phyloP scores from a whole-genome alignment of 2,329 filamentous ascomycete genomes.

The Triangularia verruculosa region DNA sequence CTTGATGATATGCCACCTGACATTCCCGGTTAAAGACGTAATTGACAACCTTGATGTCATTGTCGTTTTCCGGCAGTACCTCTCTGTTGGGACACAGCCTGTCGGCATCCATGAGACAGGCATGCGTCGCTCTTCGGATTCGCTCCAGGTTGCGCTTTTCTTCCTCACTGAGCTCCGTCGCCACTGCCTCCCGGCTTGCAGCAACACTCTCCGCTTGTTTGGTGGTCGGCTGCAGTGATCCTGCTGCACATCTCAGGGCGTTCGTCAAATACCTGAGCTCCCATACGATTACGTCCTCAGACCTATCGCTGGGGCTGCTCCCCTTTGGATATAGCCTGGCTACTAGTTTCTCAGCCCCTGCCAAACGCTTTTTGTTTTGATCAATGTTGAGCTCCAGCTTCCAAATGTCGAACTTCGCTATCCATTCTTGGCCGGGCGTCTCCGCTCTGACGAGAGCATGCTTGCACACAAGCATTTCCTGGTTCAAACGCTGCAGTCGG shows the following conservation, averaged over 20 bases:
- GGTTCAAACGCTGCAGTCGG: background rate
- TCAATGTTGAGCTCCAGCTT: background rate
- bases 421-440: background rate
- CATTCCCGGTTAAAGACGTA: background rate
- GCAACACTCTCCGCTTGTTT: too few species aligned
- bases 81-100: background rate
- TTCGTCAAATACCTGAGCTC: background rate
- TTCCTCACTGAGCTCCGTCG: background rate
- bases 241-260: background rate
- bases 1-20: background rate
- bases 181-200: background rate
- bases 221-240: too few species aligned
- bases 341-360: constrained; percentile 5
- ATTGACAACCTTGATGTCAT: background rate
- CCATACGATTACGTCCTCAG: background rate
- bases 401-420: background rate
- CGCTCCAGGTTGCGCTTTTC: background rate
- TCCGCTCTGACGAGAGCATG: background rate
- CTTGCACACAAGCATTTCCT: background rate
- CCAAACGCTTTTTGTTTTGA: constrained; percentile 2
- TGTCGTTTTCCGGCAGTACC: background rate
- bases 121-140: background rate
- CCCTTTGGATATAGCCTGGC: constrained; percentile 10
- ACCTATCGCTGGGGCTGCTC: background rate
- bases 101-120: background rate